Conservation (phyloP, 352 stramenopile species). For the Plasmopara viticola region DNA sequence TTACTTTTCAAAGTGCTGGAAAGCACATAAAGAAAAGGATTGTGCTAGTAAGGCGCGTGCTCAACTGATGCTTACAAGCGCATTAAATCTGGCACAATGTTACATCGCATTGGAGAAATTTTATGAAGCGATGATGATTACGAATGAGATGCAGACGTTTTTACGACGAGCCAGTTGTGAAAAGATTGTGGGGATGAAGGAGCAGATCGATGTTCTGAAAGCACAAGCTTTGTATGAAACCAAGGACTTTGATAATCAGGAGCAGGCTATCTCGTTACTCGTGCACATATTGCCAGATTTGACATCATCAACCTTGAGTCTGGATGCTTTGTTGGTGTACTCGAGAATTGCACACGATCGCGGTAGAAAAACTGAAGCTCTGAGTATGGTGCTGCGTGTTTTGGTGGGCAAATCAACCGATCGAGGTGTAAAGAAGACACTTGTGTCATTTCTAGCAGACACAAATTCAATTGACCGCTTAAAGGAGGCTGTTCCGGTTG, state of each 20-base stretch:
- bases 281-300: slow-evolving; percentile 51
- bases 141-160: slow-evolving; percentile 40
- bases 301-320: slow-evolving; percentile 40
- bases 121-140: slow-evolving; percentile 22
- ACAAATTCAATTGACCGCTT: slow-evolving; percentile 33
- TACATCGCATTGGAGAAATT: slow-evolving; percentile 31
- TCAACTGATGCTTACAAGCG: slow-evolving; percentile 31
- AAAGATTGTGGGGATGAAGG: slow-evolving; percentile 31
- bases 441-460: slow-evolving; percentile 42
- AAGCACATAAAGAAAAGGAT: slow-evolving; percentile 9
- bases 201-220: slow-evolving; percentile 44
- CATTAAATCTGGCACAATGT: slow-evolving; percentile 40
- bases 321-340: slow-evolving; percentile 66
- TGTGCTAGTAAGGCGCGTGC: slow-evolving; percentile 23
- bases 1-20: slow-evolving; percentile 48
- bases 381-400: slow-evolving; percentile 63
- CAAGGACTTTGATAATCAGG: slow-evolving; percentile 32
- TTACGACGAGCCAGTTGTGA: slow-evolving; percentile 27
- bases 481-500: slow-evolving; percentile 28
- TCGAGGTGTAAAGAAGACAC: slow-evolving; percentile 38
- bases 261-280: slow-evolving; percentile 49
- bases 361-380: slow-evolving; percentile 47
- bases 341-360: slow-evolving; percentile 53
- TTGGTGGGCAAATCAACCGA: slow-evolving; percentile 50
- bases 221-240: slow-evolving; percentile 47